A percentile compares a stretch with the other conserved stretches of the same genome.
Evolutionary conservation across 169 alveolate species (phyloP).

Genomic region (Plasmodium knowlesi): DNA sequence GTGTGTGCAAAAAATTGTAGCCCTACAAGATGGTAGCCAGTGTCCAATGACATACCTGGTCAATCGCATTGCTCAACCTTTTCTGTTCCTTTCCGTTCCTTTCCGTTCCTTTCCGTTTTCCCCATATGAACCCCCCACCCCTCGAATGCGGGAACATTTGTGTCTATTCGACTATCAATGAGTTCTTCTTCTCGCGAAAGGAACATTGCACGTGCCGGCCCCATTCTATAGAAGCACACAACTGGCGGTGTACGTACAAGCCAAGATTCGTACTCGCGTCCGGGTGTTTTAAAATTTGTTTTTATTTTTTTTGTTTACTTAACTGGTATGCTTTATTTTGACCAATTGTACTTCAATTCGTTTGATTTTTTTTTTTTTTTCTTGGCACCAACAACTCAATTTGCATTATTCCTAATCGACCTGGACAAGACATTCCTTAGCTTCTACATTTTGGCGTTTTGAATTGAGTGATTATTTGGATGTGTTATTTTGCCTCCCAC

Average conservation of each 20-base stretch:
- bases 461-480: background rate
- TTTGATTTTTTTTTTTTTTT: background rate
- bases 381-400: background rate
- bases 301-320: conserved; percentile 1
- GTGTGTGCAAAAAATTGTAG: background rate
- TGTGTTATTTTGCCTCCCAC: background rate
- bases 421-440: background rate
- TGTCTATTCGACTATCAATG: background rate
- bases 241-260: conserved; percentile 15
- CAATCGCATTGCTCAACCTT: background rate
- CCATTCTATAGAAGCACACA: background rate
- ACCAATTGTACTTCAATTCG: background rate
- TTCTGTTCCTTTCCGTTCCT: background rate
- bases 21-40: background rate
- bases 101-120: background rate
- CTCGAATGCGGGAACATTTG: background rate
- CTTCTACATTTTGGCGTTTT: background rate
- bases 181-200: background rate
- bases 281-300: background rate
- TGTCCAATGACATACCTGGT: background rate
- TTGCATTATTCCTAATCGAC: background rate
- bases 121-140: background rate
- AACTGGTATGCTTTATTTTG: background rate
- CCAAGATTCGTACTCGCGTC: background rate
- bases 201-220: background rate